These are phyloP conservation scores for Tripidium arundinaceum DNA, from an alignment of 202 grass and related monocot species.

Conservation along the genomic window DNA sequence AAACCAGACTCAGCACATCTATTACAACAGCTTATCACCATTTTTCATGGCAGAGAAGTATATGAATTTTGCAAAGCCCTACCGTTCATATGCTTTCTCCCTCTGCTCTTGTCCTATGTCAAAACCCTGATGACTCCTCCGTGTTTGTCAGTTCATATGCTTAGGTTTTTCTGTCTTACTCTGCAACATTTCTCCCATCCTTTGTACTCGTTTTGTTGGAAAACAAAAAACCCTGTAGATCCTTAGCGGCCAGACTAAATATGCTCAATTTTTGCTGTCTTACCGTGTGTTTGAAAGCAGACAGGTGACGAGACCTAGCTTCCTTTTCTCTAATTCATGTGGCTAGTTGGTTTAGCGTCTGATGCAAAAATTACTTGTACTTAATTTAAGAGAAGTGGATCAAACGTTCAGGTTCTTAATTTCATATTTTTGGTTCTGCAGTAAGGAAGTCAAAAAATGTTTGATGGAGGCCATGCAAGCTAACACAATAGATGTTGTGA, in stretches of 20 bases:
- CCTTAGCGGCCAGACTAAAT: not conserved
- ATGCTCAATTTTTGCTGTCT: not conserved
- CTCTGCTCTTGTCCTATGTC: not conserved
- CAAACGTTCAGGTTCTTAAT: not conserved
- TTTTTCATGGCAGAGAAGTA: not conserved
- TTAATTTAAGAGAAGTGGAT: not conserved
- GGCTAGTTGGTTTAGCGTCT: not conserved
- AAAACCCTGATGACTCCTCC: not conserved
- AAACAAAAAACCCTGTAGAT: not conserved
- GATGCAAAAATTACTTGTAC: not conserved
- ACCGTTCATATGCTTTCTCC: not conserved
- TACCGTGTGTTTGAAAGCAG: not conserved
- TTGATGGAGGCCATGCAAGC: slow-evolving; percentile 86
- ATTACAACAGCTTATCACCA: not conserved
- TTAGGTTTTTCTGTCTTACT: not conserved
- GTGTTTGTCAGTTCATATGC: not conserved
- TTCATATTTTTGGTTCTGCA: not conserved
- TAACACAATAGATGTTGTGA: slow-evolving; percentile 67
- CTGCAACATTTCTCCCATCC: no score
- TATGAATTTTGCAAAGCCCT: not conserved
- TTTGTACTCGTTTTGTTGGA: no score
- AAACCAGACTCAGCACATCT: not conserved
- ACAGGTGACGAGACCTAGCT: not conserved
- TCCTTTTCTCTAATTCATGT: not conserved
- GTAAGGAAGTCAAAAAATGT: slow-evolving; percentile 81